phyloP scores from a whole-genome alignment of 768 basidiomycete species.

The Trametes meyenii region DNA sequence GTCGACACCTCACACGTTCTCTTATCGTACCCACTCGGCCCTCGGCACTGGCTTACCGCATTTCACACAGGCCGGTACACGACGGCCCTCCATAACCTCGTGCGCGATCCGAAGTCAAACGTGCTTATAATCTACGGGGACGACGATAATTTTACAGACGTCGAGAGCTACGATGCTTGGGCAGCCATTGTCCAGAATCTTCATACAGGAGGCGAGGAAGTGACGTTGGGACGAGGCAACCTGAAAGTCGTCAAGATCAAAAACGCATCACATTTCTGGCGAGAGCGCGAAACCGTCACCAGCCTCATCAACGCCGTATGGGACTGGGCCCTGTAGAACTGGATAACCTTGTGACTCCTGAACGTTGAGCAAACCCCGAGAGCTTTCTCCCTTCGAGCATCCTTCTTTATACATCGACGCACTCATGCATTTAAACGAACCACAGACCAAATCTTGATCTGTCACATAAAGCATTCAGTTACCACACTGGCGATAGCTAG shows the following conservation, averaged over 20 bases:
- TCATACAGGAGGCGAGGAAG: conserved; percentile 7
- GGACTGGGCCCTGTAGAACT: conserved; percentile 22
- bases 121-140: conserved; percentile 71
- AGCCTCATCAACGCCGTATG: conserved; percentile 17
- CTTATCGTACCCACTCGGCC: conserved; percentile 76
- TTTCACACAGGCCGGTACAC: conserved; percentile 64
- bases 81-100: conserved; percentile 50
- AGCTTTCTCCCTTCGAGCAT: too few relatives aligned
- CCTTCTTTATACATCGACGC: too few relatives aligned
- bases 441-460: too few relatives aligned
- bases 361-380: too few relatives aligned
- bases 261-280: conserved; percentile 72
- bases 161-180: conserved; percentile 60
- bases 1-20: conserved; percentile 66
- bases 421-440: too few relatives aligned
- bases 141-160: conserved; percentile 69
- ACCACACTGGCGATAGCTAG: too few relatives aligned
- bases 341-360: background rate
- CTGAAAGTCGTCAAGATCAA: conserved; percentile 42
- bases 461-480: too few relatives aligned
- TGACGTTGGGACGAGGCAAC: conserved; percentile 26
- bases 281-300: conserved; percentile 28
- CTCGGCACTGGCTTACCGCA: conserved; percentile 66
- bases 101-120: conserved; percentile 48
- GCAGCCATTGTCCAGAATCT: conserved; percentile 38